Conservation (phyloP, 148 eudicot species). For the Rhododendron ovatum region DNA sequence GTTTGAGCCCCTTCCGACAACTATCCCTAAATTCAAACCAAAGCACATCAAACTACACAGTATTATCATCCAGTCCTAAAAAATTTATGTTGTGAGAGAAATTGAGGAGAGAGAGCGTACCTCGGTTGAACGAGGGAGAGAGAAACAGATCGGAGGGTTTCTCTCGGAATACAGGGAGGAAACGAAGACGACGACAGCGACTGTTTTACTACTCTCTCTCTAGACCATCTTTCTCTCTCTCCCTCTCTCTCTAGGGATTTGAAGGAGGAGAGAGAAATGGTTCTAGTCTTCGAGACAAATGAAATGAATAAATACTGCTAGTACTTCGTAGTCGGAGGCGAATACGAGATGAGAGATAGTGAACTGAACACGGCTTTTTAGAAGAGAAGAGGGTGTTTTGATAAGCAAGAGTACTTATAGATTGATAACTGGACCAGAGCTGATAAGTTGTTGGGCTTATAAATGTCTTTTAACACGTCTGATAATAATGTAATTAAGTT, state of each 20-base stretch:
- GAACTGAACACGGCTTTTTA: neutral
- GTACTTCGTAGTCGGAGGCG: neutral
- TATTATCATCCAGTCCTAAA: neutral
- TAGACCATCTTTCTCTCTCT: slow-evolving; percentile 14
- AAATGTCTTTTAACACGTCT: slow-evolving; percentile 12
- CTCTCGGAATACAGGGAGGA: slow-evolving; percentile 2
- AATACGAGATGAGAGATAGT: slow-evolving; percentile 7
- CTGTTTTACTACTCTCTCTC: slow-evolving; percentile 24
- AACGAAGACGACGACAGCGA: slow-evolving; percentile 19
- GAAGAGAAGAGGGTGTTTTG: neutral
- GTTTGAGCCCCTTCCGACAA: slow-evolving; percentile 21
- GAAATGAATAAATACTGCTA: neutral
- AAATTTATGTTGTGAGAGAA: neutral
- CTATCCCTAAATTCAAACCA: slow-evolving; percentile 27
- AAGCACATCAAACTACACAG: neutral
- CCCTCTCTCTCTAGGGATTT: slow-evolving; percentile 24
- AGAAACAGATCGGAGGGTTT: slow-evolving; percentile 34
- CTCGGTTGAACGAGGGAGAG: slow-evolving; percentile 8
- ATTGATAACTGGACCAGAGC: neutral
- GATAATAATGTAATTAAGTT: slow-evolving; percentile 16
- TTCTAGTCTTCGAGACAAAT: neutral
- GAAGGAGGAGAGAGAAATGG: slow-evolving; percentile 17
- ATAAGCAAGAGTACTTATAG: neutral
- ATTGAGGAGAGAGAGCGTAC: neutral
- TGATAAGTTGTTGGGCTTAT: neutral